Conservation (phyloP, 2,329 filamentous ascomycete genomes). For the Aureobasidium sp. region DNA sequence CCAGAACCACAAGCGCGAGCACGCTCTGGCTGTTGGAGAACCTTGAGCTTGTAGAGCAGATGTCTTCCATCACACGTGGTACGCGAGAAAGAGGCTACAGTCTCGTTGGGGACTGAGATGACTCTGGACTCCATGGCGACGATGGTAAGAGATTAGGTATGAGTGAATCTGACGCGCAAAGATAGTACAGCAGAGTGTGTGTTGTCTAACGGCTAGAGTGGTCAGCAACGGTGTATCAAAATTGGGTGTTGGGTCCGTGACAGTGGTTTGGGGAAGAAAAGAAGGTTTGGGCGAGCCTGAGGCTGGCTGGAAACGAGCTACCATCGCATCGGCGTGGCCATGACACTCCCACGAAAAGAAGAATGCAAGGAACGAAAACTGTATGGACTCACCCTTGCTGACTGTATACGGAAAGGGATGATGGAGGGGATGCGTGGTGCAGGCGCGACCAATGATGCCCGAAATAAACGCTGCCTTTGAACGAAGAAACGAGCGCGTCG, state of each 20-base stretch:
- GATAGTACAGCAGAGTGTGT: not conserved
- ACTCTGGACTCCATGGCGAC: slow-evolving; percentile 22
- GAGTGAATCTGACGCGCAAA: not conserved
- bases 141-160: not conserved
- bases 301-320: slow-evolving; percentile 2
- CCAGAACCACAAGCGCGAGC: slow-evolving; percentile 92
- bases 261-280: slow-evolving; percentile 3
- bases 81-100: slow-evolving; percentile 42
- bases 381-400: slow-evolving; percentile 1
- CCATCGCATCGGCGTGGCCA: slow-evolving; percentile 8
- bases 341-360: not conserved
- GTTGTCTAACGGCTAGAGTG: not conserved
- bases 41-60: slow-evolving; percentile 72
- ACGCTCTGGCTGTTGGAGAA: slow-evolving; percentile 89
- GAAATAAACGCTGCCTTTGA: not conserved
- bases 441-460: not conserved
- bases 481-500: not conserved
- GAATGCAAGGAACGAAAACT: not conserved
- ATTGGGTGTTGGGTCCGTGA: not conserved
- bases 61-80: slow-evolving; percentile 65
- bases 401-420: not conserved
- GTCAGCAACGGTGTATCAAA: not conserved
- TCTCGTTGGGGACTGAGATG: slow-evolving; percentile 50
- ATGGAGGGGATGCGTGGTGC: not conserved
- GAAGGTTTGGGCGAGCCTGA: slow-evolving; percentile 3